These are phyloP conservation scores for Megacollybia marginata DNA, from an alignment of 768 basidiomycete species.

Conservation along the genomic window DNA sequence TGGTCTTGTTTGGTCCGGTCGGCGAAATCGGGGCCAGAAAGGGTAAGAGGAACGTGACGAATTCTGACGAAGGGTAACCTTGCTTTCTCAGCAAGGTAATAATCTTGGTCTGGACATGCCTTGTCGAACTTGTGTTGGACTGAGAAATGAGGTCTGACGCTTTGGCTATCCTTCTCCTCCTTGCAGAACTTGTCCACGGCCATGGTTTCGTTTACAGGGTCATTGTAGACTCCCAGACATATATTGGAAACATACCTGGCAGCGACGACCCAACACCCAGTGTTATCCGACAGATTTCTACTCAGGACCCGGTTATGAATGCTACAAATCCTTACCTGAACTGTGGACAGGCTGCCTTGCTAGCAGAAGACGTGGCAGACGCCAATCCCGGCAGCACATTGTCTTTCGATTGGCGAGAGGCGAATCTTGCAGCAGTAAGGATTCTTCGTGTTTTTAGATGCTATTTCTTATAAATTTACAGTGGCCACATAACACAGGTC, in stretches of 20 bases:
- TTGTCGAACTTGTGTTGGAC: no score
- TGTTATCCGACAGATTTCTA: conserved; percentile 36
- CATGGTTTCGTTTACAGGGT: conserved; percentile 5
- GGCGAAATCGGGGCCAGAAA: no score
- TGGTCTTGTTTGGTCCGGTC: no score
- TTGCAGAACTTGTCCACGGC: neutral
- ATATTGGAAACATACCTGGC: conserved; percentile 4
- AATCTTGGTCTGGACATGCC: no score
- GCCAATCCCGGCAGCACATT: conserved; percentile 38
- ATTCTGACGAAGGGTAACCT: no score
- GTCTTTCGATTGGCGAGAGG: conserved; percentile 35
- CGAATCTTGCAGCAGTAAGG: conserved; percentile 19
- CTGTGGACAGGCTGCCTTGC: conserved; percentile 36
- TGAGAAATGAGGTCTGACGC: no score
- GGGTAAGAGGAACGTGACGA: no score
- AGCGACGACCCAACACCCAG: conserved; percentile 18
- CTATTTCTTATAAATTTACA: conserved; percentile 3
- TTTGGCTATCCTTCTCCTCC: no score
- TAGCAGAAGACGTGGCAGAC: conserved; percentile 31
- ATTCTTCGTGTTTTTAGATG: conserved; percentile 7
- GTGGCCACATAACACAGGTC: conserved; percentile 43
- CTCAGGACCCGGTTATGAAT: conserved; percentile 37
- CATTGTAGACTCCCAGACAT: conserved; percentile 1
- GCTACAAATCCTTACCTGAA: conserved; percentile 32
- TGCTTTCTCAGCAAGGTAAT: no score